These are phyloP conservation scores for Thymus quinquecostatus DNA, from an alignment of 257 asterid genomes.

Conservation along the genomic window DNA sequence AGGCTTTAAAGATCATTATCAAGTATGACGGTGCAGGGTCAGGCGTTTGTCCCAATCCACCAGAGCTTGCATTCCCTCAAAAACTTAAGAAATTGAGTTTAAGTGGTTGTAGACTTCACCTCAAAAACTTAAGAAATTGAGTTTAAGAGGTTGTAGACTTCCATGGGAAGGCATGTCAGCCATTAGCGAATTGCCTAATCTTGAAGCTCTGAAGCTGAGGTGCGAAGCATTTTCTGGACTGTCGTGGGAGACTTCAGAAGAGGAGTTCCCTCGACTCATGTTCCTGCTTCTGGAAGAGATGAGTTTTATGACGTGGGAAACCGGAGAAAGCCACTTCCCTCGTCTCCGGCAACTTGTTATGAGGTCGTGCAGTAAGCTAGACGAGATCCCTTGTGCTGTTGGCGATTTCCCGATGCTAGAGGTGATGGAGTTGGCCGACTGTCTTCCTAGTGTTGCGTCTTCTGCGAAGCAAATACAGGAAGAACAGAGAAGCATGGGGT, in stretches of 20 bases:
- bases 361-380: too few species aligned
- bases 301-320: background rate
- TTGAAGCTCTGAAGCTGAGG: conserved; percentile 23
- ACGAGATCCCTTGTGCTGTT: background rate
- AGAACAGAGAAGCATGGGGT: conserved; percentile 2
- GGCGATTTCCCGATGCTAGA: background rate
- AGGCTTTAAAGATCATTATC: conserved; percentile 2
- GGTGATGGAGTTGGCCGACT: background rate
- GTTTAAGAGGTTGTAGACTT: background rate
- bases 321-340: conserved; percentile 2
- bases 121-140: conserved; percentile 5
- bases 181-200: too few species aligned
- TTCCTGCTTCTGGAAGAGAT: conserved; percentile 22
- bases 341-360: conserved; percentile 8
- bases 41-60: background rate
- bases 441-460: background rate
- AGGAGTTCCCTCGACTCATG: conserved; percentile 3
- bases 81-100: conserved; percentile 16
- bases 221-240: conserved; percentile 1
- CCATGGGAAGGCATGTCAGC: conserved; percentile 26
- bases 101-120: conserved; percentile 7
- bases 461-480: background rate
- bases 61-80: conserved; percentile 17
- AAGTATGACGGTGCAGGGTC: background rate
- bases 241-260: conserved; percentile 10